Evolutionary conservation across 2,329 filamentous ascomycete genomes (phyloP), one percentile per base, ranked within the genome.

Genomic region (Aspergillus eucalypticola): DNA sequence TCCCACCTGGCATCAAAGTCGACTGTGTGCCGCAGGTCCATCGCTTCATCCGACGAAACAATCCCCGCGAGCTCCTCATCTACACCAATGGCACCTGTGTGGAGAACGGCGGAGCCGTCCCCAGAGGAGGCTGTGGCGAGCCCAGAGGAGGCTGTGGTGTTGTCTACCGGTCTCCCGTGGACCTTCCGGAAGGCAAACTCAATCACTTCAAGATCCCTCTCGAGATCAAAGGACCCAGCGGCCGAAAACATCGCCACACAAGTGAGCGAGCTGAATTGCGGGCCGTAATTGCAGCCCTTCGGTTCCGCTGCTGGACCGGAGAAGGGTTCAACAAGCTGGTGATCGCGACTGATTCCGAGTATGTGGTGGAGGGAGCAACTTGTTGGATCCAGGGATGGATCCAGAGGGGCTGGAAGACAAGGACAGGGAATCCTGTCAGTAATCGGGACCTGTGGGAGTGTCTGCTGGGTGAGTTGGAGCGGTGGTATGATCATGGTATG

Each of bases 321-420:
- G 80, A 84, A 60, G 76, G 69, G 66, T 79, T 59, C 72, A 73
- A 71, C 41, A 69, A 69, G 2, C 5, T 86, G 2, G 79, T 85
- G 39, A 77, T 87, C 59, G 84, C 83, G 2, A 84, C 82, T 0
- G 82, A 86, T 66, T 84, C 82, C 0, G 75, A 77, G 27, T 85
- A 85, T 64, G 79, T 83, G 5, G 76, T 79, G 1, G 65, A 79
- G 13, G 81, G 82, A 7, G 69, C 78, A 7, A 84, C 81, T 0
- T 57, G 69, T 11, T 82, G 78, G 76, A 69, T 75, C 0, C 73
- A 66, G 59, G 69, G 41, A 0, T 86, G 84, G 84, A 52, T 78
- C 5, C 55, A 54, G 5, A 80, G 79, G 13, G 75, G 70, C 5
- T 87, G 83, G 83, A 75, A 39, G 60, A 81, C 72, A 8, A 61